Evolutionary conservation across 1,139 yeast species (phyloP), one percentile per base, ranked within the genome.

Genomic region (Blastobotrys elegans): DNA sequence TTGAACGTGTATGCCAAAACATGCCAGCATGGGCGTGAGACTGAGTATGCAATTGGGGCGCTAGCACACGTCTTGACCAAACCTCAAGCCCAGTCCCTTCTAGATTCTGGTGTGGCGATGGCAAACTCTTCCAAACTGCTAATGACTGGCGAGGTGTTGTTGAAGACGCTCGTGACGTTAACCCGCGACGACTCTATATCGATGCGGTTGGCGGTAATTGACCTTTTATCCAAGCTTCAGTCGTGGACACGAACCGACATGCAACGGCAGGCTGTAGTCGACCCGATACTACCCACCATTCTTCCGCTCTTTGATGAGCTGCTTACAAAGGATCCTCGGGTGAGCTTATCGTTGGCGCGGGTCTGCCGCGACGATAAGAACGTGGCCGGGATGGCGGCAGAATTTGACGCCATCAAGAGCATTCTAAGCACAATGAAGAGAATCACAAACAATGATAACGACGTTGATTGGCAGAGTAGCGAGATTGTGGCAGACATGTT

Each of bases 321-420:
- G 32, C 51, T 55, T 6, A 52, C 52, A 3, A 45, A 55, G 1
- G 63, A 64, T 42, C 61, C 65, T 8, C 53, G 64, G 14, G 58
- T 63, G 3, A 54, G 58, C 30, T 55, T 56, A 32, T 57, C 64
- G 1, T 49, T 67, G 20, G 66, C 69, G 1, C 48, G 58, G 16
- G 50, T 64, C 13, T 65, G 66, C 50, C 59, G 65, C 16, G 66
- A 60, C 36, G 60, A 61, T 40, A 55, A 59, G 21, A 57, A 58
- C 21, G 53, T 61, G 37, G 64, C 70, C 10, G 57, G 53, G 7
- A 54, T 63, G 53, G 70, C 71, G 4, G 64, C 60, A 16, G 72
- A 68, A 44, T 64, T 65, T 8, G 68, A 66, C 2, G 57, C 67
- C 7, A 56, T 68, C 33, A 53, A 52, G 31, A 58, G 58, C 42